Percentiles rank a stretch among this genome's conserved stretches.
Evolutionary conservation across 129 eudicot genomes (phyloP).

Genomic region (Flaveria sonorensis): DNA sequence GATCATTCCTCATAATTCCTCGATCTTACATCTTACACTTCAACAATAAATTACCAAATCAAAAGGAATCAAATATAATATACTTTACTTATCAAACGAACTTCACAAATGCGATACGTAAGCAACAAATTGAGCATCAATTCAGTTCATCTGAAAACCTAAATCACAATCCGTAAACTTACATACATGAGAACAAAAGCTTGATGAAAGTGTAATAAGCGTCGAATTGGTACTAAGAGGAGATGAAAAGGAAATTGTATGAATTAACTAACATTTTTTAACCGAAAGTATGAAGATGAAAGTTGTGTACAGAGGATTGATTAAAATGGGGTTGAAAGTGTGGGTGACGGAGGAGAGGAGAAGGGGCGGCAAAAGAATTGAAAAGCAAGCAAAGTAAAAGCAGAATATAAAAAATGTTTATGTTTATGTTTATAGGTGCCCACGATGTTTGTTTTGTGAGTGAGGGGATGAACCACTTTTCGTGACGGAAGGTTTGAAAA

Average conservation of each 20-base stretch:
- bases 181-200: no score
- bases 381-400: slow-evolving; percentile 32
- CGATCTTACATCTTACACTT: slow-evolving; percentile 19
- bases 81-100: not conserved
- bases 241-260: not conserved
- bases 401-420: not conserved
- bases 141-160: not conserved
- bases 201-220: not conserved
- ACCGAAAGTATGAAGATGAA: not conserved
- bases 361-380: slow-evolving; percentile 50
- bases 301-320: not conserved
- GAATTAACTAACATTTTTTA: slow-evolving; percentile 3
- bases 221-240: not conserved
- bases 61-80: not conserved
- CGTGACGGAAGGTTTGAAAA: slow-evolving; percentile 15
- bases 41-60: not conserved
- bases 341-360: slow-evolving; percentile 23
- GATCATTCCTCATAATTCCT: slow-evolving; percentile 9
- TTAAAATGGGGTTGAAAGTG: slow-evolving; percentile 24
- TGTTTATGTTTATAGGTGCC: slow-evolving; percentile 23
- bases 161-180: not conserved
- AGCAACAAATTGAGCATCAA: not conserved
- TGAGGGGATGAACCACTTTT: slow-evolving; percentile 29
- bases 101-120: slow-evolving; percentile 3
- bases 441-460: slow-evolving; percentile 24